Percentiles rank a stretch among this genome's conserved stretches.
phyloP scores from a whole-genome alignment of 495 filamentous ascomycete species.

The Umbilicaria muhlenbergii region DNA sequence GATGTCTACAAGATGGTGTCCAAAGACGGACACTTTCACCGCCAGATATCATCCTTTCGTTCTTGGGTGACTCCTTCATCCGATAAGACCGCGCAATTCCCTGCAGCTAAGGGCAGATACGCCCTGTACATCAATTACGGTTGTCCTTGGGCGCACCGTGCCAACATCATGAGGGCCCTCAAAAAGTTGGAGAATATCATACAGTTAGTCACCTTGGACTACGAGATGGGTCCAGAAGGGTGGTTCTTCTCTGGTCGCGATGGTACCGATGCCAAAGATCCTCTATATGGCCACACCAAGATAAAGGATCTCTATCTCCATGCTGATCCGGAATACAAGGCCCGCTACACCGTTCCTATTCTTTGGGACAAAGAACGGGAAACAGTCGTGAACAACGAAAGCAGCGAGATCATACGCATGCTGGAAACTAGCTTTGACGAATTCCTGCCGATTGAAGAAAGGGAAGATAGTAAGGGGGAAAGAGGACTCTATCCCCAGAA shows the following conservation, averaged over 20 bases:
- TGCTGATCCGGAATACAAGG: conserved; percentile 50
- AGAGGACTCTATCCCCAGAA: conserved; percentile 41
- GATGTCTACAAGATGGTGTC: too few relatives aligned
- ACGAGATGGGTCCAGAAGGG: conserved; percentile 45
- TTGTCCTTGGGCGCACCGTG: conserved; percentile 76
- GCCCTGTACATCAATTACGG: conserved; percentile 63
- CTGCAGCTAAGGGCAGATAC: conserved; percentile 60
- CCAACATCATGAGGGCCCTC: conserved; percentile 57
- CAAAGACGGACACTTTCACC: conserved; percentile 32
- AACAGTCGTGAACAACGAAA: conserved; percentile 74
- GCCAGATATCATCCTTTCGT: conserved; percentile 32
- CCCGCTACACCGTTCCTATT: conserved; percentile 64
- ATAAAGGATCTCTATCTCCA: conserved; percentile 60
- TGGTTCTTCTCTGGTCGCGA: conserved; percentile 55
- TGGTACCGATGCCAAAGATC: conserved; percentile 42
- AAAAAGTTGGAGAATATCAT: conserved; percentile 67
- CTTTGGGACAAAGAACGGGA: conserved; percentile 61
- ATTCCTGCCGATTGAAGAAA: conserved; percentile 32
- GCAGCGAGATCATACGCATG: conserved; percentile 65
- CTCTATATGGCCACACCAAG: conserved; percentile 45
- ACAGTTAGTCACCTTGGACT: conserved; percentile 51
- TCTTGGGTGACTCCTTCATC: conserved; percentile 26
- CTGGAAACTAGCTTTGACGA: conserved; percentile 45
- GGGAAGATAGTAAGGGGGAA: conserved; percentile 27
- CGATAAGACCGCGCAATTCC: conserved; percentile 43